phyloP scores from a whole-genome alignment of 139 green algal genomes.

The Chlorella sp. region DNA sequence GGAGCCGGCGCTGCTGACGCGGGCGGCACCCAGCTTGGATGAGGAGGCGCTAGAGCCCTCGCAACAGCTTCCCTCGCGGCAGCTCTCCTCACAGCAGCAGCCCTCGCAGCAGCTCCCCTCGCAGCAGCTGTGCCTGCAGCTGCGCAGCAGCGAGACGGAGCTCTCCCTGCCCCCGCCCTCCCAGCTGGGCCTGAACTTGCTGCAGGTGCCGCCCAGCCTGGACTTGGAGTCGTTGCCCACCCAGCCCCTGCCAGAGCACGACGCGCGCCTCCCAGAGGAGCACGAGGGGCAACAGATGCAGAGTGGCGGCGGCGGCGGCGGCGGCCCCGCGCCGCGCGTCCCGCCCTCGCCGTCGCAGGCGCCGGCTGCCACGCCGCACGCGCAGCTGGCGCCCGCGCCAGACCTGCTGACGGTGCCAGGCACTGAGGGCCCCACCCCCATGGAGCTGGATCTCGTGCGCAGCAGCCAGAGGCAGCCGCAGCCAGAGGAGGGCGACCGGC shows the following conservation, averaged over 20 bases:
- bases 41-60: too few relatives aligned
- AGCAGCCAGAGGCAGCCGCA: too few relatives aligned
- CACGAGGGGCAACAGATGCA: not conserved
- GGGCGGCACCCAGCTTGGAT: too few relatives aligned
- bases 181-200: not conserved
- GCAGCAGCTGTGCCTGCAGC: not conserved
- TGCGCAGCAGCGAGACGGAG: not conserved
- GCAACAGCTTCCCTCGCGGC: too few relatives aligned
- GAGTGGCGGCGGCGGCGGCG: not conserved
- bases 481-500: too few relatives aligned
- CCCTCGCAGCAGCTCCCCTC: not conserved
- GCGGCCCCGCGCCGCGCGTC: not conserved
- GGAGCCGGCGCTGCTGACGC: too few relatives aligned
- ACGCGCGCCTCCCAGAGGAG: too few relatives aligned
- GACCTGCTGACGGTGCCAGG: too few relatives aligned
- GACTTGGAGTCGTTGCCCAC: not conserved
- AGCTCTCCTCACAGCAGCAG: too few relatives aligned
- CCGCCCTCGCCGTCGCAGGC: not conserved
- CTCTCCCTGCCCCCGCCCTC: not conserved
- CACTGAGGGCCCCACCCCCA: too few relatives aligned
- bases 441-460: too few relatives aligned
- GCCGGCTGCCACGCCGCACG: not conserved
- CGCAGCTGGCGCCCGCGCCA: too few relatives aligned
- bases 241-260: not conserved
- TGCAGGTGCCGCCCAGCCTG: slow-evolving; percentile 8